Base-by-base conservation (phyloP, 805 yeast genomes). In the Starmerella etchellsii region DNA sequence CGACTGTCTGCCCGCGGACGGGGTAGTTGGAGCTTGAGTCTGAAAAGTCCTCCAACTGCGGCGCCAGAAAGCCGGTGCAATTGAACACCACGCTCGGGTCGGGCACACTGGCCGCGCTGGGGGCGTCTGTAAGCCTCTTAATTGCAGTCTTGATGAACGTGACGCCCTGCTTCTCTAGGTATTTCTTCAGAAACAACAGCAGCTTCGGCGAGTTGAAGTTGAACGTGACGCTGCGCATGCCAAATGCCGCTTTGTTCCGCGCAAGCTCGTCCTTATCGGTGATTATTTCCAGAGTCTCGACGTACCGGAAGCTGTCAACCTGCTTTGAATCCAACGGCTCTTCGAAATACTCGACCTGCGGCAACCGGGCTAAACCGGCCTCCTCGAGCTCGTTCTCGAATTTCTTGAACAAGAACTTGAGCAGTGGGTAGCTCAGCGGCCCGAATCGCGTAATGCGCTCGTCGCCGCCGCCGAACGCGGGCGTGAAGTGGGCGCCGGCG, bases 1-100 rank as follows among this genome's bases (percentile, higher is more conserved):
- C 76, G 16, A 80, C 78, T 20, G 81, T 83, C 54, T 81, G 93
- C 4, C 94, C 94, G 43, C 94, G 65, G 1, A 81, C 73, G 7
- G 94, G 88, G 49, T 75, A 78, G 18, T 29, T 40, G 16, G 78
- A 70, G 1, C 62, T 60, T 8, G 61, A 46, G 53, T 82, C 94
- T 16, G 63, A 60, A 16, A 78, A 82, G 11, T 87, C 91, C 7
- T 75, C 75, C 6, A 82, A 60, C 2, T 58, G 55, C 35, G 64
- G 64, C 2, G 91, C 81, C 10, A 85, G 81, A 16, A 78, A 62
- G 7, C 93, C 94, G 0, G 85, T 68, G 57, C 93, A 81, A 52
- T 82, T 82, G 68, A 81, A 77, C 8, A 80, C 78, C 6, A 59
- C 63, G 31, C 65, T 57, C 1, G 75, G 65, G 6, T 29, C 9